phyloP scores from a whole-genome alignment of 192 early-diverging fungal species.

The Entomortierella lignicola region DNA sequence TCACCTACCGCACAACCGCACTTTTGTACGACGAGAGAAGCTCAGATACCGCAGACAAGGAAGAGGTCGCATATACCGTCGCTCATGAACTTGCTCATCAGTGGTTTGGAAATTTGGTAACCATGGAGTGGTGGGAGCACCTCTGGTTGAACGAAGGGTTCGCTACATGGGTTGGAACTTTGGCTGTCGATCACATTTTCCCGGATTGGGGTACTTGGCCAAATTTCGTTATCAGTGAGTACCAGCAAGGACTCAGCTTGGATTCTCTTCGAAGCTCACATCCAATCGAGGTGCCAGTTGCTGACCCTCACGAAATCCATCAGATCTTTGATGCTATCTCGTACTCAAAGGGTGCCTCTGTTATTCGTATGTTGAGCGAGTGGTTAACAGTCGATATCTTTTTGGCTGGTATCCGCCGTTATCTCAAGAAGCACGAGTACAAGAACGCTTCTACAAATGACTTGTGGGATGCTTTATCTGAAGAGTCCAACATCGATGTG shows the following conservation, averaged over 20 bases:
- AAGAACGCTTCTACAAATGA: conserved; percentile 88
- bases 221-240: conserved; percentile 78
- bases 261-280: conserved; percentile 91
- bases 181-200: conserved; percentile 89
- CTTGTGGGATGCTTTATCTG: conserved; percentile 86
- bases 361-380: conserved; percentile 93
- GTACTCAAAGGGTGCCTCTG: conserved; percentile 90
- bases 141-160: conserved; percentile 99
- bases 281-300: conserved; percentile 91
- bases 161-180: conserved; percentile 94
- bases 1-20: conserved; percentile 89
- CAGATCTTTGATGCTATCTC: conserved; percentile 97
- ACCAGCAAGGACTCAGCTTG: conserved; percentile 78
- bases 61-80: conserved; percentile 87
- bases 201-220: conserved; percentile 96
- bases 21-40: conserved; percentile 86
- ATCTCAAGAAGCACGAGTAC: conserved; percentile 88
- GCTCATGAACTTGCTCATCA: conserved; percentile 90
- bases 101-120: conserved; percentile 97
- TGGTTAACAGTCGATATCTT: conserved; percentile 79
- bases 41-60: conserved; percentile 78
- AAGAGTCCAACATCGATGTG: conserved; percentile 85
- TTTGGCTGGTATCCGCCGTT: conserved; percentile 73
- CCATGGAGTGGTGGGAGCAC: conserved; percentile 94
- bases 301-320: conserved; percentile 86